A percentile compares a stretch with the other conserved stretches of the same genome.
Evolutionary conservation across 768 basidiomycete genomes (phyloP).

Genomic region (Russula virescens): DNA sequence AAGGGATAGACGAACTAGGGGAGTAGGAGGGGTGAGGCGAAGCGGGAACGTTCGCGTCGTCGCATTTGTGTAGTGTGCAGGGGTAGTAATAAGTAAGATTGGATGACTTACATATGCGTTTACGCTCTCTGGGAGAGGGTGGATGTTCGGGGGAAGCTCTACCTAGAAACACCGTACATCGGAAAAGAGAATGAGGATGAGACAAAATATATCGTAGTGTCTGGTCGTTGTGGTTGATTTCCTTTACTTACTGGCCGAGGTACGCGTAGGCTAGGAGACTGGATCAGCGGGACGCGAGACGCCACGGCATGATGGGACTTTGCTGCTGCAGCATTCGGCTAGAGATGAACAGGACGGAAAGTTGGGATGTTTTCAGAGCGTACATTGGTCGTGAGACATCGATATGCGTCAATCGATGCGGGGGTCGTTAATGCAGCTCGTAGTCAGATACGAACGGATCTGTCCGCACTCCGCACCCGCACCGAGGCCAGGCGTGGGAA

Average conservation of each 20-base stretch:
- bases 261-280: conserved; percentile 85
- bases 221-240: background rate
- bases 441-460: too few species aligned
- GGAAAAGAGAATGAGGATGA: background rate
- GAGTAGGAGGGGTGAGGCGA: too few species aligned
- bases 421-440: too few species aligned
- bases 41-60: too few species aligned
- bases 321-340: conserved; percentile 10
- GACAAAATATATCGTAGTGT: background rate
- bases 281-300: conserved; percentile 76
- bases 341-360: background rate
- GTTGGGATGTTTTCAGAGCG: background rate
- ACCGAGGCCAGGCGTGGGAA: too few species aligned
- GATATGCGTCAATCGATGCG: background rate
- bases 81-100: background rate
- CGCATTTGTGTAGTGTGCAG: background rate
- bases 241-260: conserved; percentile 59
- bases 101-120: conserved; percentile 69
- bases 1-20: conserved; percentile 92
- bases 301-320: conserved; percentile 75
- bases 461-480: too few species aligned
- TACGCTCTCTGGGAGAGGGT: conserved; percentile 88
- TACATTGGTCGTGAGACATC: conserved; percentile 19
- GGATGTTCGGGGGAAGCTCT: conserved; percentile 83
- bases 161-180: conserved; percentile 44